Percentiles rank a stretch among this genome's conserved stretches.
phyloP scores from a whole-genome alignment of 2,329 filamentous ascomycete genomes.

The Colletotrichum siamense region DNA sequence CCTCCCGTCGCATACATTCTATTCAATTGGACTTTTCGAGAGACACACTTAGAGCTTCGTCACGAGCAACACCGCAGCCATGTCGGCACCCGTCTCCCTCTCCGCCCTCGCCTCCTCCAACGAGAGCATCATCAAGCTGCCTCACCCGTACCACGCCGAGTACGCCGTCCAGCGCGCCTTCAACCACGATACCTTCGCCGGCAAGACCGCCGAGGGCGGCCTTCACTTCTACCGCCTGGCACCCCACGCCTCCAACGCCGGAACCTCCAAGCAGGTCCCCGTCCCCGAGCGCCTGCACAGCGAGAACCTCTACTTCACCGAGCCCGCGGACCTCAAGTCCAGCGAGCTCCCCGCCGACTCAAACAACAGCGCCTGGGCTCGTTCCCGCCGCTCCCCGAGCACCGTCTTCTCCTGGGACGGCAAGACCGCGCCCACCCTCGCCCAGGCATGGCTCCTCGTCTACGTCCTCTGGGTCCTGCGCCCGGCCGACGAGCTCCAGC shows the following conservation, averaged over 20 bases:
- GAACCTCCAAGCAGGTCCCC: constrained; percentile 30
- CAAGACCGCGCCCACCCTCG: constrained; percentile 46
- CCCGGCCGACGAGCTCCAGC: constrained; percentile 52
- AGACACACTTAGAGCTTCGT: neutral
- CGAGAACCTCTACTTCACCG: constrained; percentile 46
- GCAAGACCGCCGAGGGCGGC: constrained; percentile 21
- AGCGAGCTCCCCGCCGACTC: constrained; percentile 53
- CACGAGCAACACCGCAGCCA: constrained; percentile 14
- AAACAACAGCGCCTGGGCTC: constrained; percentile 62
- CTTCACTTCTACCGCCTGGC: constrained; percentile 40
- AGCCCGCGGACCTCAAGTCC: constrained; percentile 52
- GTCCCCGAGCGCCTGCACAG: constrained; percentile 38
- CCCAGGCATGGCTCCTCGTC: constrained; percentile 57
- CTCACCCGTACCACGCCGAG: constrained; percentile 54
- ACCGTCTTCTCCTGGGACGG: constrained; percentile 50
- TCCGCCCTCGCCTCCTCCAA: constrained; percentile 30
- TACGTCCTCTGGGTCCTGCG: constrained; percentile 59
- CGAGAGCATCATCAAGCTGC: constrained; percentile 51
- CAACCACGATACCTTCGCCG: constrained; percentile 23
- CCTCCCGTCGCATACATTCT: neutral
- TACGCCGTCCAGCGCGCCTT: constrained; percentile 44
- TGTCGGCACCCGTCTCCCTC: constrained; percentile 30
- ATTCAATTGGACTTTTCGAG: neutral
- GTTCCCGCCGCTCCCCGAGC: constrained; percentile 58
- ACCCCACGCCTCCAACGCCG: constrained; percentile 28